Percentiles rank a stretch among this genome's conserved stretches.
Evolutionary conservation across 2,329 filamentous ascomycete genomes (phyloP).

Genomic region (Calonectria fujianensis): DNA sequence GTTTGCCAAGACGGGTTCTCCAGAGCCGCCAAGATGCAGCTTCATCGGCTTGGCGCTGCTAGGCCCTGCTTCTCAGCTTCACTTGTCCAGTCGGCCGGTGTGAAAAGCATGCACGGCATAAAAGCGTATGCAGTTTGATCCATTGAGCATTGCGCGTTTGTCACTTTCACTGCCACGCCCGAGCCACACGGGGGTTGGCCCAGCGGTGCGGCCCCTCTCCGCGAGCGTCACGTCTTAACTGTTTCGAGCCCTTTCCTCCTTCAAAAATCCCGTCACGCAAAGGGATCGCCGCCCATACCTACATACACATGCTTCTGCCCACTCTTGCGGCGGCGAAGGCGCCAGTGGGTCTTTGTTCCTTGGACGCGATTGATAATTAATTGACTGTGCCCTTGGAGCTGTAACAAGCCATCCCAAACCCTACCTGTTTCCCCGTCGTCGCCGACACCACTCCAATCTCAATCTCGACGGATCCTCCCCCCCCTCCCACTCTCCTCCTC

Average conservation of each 20-base stretch:
- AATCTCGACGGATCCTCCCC: constrained; percentile 11
- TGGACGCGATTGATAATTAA: constrained; percentile 26
- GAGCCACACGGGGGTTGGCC: constrained; percentile 21
- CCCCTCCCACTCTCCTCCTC: neutral
- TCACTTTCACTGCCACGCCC: constrained; percentile 18
- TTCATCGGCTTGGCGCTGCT: constrained; percentile 6
- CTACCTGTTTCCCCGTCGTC: constrained; percentile 13
- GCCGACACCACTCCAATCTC: constrained; percentile 20
- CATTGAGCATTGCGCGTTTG: neutral
- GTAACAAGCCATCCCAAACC: constrained; percentile 22
- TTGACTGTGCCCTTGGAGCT: constrained; percentile 20
- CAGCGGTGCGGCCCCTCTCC: neutral
- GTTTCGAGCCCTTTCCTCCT: constrained; percentile 7
- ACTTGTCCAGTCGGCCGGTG: neutral
- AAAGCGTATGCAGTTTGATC: neutral
- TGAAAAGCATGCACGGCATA: neutral
- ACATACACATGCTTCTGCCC: neutral
- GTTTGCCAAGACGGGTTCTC: constrained; percentile 24
- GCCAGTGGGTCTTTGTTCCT: constrained; percentile 17
- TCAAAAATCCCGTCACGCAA: constrained; percentile 1
- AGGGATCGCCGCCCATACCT: constrained; percentile 12
- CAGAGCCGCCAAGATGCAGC: constrained; percentile 16
- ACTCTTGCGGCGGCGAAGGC: neutral
- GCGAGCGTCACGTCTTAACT: neutral
- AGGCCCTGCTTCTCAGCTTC: neutral